Conservation (phyloP, 1,139 yeast species). For the Spencermartinsiella ligniputridi region DNA sequence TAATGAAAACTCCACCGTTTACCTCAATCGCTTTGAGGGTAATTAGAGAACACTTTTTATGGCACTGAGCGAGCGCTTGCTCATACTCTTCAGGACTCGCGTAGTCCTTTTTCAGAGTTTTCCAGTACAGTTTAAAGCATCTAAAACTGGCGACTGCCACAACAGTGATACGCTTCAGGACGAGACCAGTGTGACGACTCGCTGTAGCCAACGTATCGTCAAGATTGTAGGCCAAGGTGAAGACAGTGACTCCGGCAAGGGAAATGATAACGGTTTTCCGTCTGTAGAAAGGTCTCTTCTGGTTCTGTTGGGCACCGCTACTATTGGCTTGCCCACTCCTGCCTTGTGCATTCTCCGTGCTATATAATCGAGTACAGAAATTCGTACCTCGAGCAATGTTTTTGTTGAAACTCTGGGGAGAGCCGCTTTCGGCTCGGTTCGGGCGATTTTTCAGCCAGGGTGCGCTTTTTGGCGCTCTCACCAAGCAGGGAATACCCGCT, state of each 20-base stretch:
- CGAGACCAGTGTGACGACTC: constrained; percentile 26
- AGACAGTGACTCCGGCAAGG: constrained; percentile 11
- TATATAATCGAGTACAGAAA: no score
- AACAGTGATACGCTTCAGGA: constrained; percentile 29
- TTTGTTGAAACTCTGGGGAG: no score
- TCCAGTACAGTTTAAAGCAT: constrained; percentile 46
- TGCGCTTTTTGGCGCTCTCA: no score
- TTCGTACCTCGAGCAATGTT: no score
- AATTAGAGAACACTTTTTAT: constrained; percentile 69
- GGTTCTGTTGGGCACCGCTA: no score
- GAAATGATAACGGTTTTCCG: constrained; percentile 6
- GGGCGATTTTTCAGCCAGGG: no score
- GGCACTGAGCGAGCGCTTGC: constrained; percentile 57
- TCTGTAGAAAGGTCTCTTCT: neutral
- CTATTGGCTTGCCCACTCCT: no score
- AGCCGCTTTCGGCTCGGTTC: no score
- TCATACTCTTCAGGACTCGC: constrained; percentile 46
- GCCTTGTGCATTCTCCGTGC: no score
- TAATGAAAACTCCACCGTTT: constrained; percentile 91
- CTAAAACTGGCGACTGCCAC: constrained; percentile 31
- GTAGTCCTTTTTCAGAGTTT: constrained; percentile 47
- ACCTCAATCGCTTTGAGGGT: constrained; percentile 74
- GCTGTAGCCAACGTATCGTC: constrained; percentile 39
- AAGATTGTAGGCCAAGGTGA: constrained; percentile 31
- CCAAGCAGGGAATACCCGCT: no score